Percentiles rank a stretch among this genome's conserved stretches.
These are phyloP conservation scores for Alternaria postmessia DNA, from an alignment of 2,329 filamentous ascomycete species.

Conservation along the genomic window DNA sequence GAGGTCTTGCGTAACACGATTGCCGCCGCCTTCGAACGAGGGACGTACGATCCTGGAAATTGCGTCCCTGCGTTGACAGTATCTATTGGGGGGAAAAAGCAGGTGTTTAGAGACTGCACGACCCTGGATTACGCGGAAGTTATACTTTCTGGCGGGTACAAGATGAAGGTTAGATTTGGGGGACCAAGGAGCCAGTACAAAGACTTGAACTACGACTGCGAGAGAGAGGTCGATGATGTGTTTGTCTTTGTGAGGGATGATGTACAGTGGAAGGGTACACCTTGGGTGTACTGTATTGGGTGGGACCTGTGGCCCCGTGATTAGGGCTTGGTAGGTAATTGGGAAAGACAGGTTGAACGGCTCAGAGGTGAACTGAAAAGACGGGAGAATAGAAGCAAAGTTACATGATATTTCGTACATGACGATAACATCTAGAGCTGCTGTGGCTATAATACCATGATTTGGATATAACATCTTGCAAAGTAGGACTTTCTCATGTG, in stretches of 20 bases:
- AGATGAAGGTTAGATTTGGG: neutral
- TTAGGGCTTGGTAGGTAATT: neutral
- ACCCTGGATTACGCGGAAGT: neutral
- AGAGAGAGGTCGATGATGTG: neutral
- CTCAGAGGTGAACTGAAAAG: neutral
- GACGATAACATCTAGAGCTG: neutral
- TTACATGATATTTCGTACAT: rapidly evolving
- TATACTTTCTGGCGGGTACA: neutral
- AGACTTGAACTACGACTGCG: neutral
- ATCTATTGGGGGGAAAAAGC: neutral
- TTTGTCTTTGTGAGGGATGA: neutral
- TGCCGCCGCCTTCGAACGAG: neutral
- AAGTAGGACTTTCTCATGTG: neutral
- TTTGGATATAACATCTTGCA: too few relatives aligned
- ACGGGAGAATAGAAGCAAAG: neutral
- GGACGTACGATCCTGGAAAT: neutral
- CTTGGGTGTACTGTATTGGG: neutral
- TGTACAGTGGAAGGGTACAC: neutral
- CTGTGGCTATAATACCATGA: neutral
- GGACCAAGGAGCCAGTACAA: neutral
- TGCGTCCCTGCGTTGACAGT: neutral
- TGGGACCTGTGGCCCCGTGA: neutral
- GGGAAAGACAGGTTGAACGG: neutral
- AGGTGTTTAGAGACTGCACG: neutral
- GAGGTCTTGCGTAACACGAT: neutral